Base-by-base conservation (phyloP, 1,284 basidiomycete genomes). In the Ceratobasidium sp. region DNA sequence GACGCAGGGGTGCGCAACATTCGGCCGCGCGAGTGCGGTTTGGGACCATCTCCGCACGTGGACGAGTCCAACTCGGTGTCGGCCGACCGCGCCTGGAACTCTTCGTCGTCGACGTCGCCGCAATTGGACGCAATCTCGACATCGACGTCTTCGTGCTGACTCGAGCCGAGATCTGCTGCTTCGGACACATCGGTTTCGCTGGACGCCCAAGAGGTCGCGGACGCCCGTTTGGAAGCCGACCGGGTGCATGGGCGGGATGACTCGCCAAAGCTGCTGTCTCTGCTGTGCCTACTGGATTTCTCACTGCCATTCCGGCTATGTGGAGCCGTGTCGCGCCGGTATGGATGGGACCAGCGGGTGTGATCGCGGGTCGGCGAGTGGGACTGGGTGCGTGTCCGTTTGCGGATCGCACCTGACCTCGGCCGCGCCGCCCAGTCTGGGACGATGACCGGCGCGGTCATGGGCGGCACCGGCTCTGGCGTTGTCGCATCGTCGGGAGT, bases 21-120 rank as follows among this genome's bases (percentile, higher is more conserved):
- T 34, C 61, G 61, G 30, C 61, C 45, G 14, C 61, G 61, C 18
- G 61, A 64, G 23, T 39, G 36, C 2, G 43, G 10, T 64, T 64
- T 64, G 45, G 61, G 46, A 28, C 12, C 61, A 30, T 64, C 61
- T n/a, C 14, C 61, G 32, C 61, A 64, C 61, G 61, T 64, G 61
- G 61, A 64, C 45, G 61, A 64, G 45, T 34, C 61, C 16, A 64
- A 32, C 32, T 64, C 61, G 30, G 61, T 64, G 61, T 64, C 61
- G 45, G 61, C 61, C 61, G 61, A 64, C 45, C 61, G 61, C 41
- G 61, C 45, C 61, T 46, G 46, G 46, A 64, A 28, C 14, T 64
- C 61, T 18, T 64, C 61, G 45, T 64, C 61, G 45, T 64, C 61
- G 61, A 64, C 61, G 28, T 64, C 61, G 43, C 61, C 61, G 34